Evolutionary conservation across 768 basidiomycete genomes (phyloP).

Genomic region (Galerina marginata): DNA sequence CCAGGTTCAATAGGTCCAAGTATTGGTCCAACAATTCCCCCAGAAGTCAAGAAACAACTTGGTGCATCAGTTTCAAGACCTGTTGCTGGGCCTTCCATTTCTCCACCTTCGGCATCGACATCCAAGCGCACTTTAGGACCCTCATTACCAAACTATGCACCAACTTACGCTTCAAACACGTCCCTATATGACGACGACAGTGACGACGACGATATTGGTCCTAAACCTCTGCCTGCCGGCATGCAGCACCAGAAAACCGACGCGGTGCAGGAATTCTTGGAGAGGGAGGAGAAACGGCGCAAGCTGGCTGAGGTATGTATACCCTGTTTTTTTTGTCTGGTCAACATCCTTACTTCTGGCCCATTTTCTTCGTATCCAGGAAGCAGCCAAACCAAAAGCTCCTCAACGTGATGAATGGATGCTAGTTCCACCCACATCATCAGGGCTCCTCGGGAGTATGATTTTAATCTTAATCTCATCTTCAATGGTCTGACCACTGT

Average conservation of each 20-base stretch:
- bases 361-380: constrained; percentile 41
- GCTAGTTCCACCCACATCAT: constrained; percentile 88
- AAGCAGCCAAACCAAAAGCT: constrained; percentile 78
- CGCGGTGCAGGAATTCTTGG: constrained; percentile 83
- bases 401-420: constrained; percentile 96
- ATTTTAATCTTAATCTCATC: too few relatives aligned
- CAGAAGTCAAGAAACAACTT: not conserved
- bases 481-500: constrained; percentile 1
- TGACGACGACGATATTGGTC: constrained; percentile 81
- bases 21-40: constrained; percentile 20
- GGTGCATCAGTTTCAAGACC: constrained; percentile 5
- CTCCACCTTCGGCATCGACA: constrained; percentile 18
- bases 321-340: not conserved
- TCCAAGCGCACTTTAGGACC: constrained; percentile 53
- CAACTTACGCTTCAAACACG: constrained; percentile 36
- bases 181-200: constrained; percentile 42
- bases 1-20: constrained; percentile 26
- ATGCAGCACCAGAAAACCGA: constrained; percentile 52
- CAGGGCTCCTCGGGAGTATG: constrained; percentile 79
- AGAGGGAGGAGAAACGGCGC: constrained; percentile 78
- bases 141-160: constrained; percentile 49
- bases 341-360: not conserved
- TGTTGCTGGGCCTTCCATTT: constrained; percentile 21
- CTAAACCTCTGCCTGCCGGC: constrained; percentile 69
- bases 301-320: constrained; percentile 70